Evolutionary conservation across 2,329 filamentous ascomycete species (phyloP).

Genomic region (Claviceps monticola): DNA sequence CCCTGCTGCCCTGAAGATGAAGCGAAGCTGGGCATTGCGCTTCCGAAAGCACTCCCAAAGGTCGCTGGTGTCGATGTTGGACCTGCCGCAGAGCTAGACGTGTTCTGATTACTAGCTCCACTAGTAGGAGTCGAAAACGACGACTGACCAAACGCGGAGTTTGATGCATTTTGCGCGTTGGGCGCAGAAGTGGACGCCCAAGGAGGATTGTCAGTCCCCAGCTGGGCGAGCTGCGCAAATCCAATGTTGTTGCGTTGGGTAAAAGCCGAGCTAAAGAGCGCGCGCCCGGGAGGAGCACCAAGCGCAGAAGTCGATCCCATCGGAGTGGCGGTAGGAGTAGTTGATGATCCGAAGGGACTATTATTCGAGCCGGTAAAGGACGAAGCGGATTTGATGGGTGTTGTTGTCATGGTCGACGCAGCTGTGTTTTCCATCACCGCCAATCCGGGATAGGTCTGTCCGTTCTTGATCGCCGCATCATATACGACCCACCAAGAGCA

Average conservation of each 20-base stretch:
- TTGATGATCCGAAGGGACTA: constrained; percentile 29
- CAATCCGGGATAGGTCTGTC: constrained; percentile 60
- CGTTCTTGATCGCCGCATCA: constrained; percentile 65
- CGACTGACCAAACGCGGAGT: constrained; percentile 41
- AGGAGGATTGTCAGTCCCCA: constrained; percentile 36
- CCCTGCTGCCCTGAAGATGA: constrained; percentile 40
- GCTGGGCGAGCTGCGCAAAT: constrained; percentile 38
- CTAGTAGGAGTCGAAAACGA: constrained; percentile 30
- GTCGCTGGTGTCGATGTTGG: constrained; percentile 17
- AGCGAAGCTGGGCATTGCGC: constrained; percentile 28
- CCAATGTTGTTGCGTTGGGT: constrained; percentile 33
- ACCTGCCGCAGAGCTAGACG: constrained; percentile 24
- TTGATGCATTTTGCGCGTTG: constrained; percentile 7
- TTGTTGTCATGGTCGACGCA: constrained; percentile 7
- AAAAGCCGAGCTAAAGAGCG: constrained; percentile 36
- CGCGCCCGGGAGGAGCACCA: constrained; percentile 19
- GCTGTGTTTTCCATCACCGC: constrained; percentile 29
- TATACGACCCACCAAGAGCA: constrained; percentile 88
- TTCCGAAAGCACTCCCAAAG: constrained; percentile 21
- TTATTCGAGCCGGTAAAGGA: constrained; percentile 16
- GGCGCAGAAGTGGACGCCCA: constrained; percentile 27
- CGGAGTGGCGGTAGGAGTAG: constrained; percentile 23
- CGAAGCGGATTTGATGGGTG: constrained; percentile 18
- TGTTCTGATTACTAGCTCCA: constrained; percentile 18
- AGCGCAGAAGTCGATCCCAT: constrained; percentile 19